Evolutionary conservation across 2,329 filamentous ascomycete species (phyloP).

Genomic region (Raffaelea deltoideospora): DNA sequence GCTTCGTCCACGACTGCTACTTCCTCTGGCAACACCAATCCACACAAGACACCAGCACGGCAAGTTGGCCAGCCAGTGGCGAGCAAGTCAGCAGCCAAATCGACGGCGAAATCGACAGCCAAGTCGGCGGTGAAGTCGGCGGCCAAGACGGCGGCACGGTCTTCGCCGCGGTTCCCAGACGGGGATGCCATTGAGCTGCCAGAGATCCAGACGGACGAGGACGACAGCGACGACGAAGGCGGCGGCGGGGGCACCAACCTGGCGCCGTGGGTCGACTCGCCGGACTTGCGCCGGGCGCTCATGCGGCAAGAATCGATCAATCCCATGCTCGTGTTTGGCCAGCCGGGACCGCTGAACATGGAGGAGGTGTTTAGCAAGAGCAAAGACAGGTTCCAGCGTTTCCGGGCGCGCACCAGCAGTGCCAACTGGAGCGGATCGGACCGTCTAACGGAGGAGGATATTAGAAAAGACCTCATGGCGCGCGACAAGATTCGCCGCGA

Average conservation of each 20-base stretch:
- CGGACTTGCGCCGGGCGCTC: slow-evolving; percentile 61
- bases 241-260: slow-evolving; percentile 37
- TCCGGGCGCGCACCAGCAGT: slow-evolving; percentile 80
- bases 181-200: slow-evolving; percentile 85
- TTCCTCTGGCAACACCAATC: slow-evolving; percentile 1
- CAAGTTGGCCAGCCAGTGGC: slow-evolving; percentile 23
- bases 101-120: slow-evolving; percentile 35
- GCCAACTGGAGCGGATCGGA: slow-evolving; percentile 87
- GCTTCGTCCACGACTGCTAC: not conserved
- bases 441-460: slow-evolving; percentile 72
- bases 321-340: slow-evolving; percentile 74
- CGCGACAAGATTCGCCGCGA: slow-evolving; percentile 67
- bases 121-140: slow-evolving; percentile 44
- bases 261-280: slow-evolving; percentile 79
- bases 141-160: slow-evolving; percentile 45
- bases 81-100: slow-evolving; percentile 43
- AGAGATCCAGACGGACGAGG: slow-evolving; percentile 89
- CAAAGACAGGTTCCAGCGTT: slow-evolving; percentile 73
- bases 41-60: slow-evolving; percentile 57
- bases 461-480: slow-evolving; percentile 62
- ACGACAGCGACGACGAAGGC: slow-evolving; percentile 49
- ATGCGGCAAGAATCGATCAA: slow-evolving; percentile 74
- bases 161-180: slow-evolving; percentile 74
- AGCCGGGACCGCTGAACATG: slow-evolving; percentile 77
- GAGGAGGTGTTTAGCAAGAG: slow-evolving; percentile 91